Conservation (phyloP, 495 filamentous ascomycete genomes). For the Aspergillus indologenus region DNA sequence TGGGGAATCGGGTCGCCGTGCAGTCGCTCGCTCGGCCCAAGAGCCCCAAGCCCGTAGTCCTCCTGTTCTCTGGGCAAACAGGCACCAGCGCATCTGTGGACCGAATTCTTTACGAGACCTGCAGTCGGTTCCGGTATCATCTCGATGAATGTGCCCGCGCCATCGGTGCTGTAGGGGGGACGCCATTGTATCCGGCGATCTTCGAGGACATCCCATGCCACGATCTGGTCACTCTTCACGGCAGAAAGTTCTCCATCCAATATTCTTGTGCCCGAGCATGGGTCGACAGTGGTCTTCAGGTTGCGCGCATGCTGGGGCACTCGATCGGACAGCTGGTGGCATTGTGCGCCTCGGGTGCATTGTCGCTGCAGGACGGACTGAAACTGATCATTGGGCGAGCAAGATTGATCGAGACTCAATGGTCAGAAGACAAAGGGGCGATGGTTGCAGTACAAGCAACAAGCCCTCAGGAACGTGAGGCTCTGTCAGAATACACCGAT, state of each 20-base stretch:
- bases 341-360: constrained; percentile 30
- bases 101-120: too few relatives aligned
- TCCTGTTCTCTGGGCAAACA: too few relatives aligned
- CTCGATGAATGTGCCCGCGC: too few relatives aligned
- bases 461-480: too few relatives aligned
- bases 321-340: constrained; percentile 47
- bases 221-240: constrained; percentile 41
- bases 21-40: too few relatives aligned
- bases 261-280: constrained; percentile 43
- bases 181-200: too few relatives aligned
- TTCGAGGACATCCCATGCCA: constrained; percentile 34
- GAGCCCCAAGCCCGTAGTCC: too few relatives aligned
- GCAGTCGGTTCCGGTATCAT: too few relatives aligned
- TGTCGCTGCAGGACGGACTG: constrained; percentile 35
- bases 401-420: constrained; percentile 35
- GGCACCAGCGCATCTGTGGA: too few relatives aligned
- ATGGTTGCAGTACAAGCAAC: constrained; percentile 52
- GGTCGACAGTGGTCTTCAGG: constrained; percentile 38
- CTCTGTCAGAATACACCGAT: too few relatives aligned
- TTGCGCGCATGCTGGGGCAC: constrained; percentile 44
- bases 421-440: constrained; percentile 43
- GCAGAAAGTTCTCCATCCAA: constrained; percentile 43
- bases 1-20: too few relatives aligned
- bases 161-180: too few relatives aligned
- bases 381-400: constrained; percentile 42